phyloP scores from a whole-genome alignment of 208 protist species.

The Polymyxa betae region DNA sequence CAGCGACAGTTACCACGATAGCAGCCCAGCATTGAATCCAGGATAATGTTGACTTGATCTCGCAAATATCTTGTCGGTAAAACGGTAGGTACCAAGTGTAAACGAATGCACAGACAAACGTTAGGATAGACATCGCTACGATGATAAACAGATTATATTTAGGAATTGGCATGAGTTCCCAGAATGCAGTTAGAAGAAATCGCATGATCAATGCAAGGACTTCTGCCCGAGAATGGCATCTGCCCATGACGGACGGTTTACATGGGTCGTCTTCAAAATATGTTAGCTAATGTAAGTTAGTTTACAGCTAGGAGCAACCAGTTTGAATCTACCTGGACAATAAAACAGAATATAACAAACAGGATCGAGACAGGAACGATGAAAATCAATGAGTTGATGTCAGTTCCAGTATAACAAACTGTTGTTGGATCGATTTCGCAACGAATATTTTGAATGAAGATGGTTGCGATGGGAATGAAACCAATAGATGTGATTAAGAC shows the following conservation, averaged over 20 bases:
- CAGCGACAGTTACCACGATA: background rate
- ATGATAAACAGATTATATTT: background rate
- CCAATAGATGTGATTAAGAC: background rate
- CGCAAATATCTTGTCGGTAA: background rate
- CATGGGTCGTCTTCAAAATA: slow-evolving; percentile 2
- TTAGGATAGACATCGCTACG: background rate
- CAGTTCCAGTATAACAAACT: background rate
- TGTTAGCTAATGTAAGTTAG: too few species aligned
- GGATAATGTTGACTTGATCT: background rate
- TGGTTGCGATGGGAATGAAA: background rate
- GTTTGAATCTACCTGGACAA: too few species aligned
- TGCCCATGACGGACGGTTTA: slow-evolving; percentile 5
- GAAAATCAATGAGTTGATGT: background rate
- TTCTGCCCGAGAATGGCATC: background rate
- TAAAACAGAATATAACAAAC: slow-evolving; percentile 18
- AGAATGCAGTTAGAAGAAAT: background rate
- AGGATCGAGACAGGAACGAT: background rate
- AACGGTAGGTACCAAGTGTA: slow-evolving; percentile 2
- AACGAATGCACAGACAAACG: background rate
- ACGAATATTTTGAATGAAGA: background rate
- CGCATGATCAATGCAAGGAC: background rate
- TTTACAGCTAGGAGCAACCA: too few species aligned
- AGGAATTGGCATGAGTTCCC: background rate
- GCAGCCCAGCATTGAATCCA: background rate
- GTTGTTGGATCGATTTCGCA: background rate